Evolutionary conservation across 2,329 filamentous ascomycete species (phyloP), one percentile per base, ranked within the genome.

Genomic region (Nothopassalora personata): DNA sequence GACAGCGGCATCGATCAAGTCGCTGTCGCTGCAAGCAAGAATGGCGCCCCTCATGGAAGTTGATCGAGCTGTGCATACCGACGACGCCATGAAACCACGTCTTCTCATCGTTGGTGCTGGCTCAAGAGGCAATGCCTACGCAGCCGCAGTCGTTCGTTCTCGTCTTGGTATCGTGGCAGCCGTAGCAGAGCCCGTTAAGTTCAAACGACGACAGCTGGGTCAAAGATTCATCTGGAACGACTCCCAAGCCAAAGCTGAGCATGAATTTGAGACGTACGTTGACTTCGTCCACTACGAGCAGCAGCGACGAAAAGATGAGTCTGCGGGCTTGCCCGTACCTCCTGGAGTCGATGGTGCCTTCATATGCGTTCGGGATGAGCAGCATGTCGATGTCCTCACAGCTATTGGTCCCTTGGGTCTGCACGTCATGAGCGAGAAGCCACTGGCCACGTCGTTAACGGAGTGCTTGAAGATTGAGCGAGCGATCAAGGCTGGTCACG

Each of bases 361-460:
- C 66, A 81, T 90, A 49, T 89, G 86, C 72, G 91, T 95, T 1
- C 80, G 93, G 9, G 94, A 99, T 73, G 89, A 96, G 74, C 87
- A 90, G 77, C 94, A 99, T 74, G 86, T 86, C 53, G 87, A 91
- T 57, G 90, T 93, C 51, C 83, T 96, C 23, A 81, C 87, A 47
- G 88, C 85, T 1, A 80, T 96, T 54, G 87, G 89, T 1, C 83
- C 83, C 11, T 76, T 78, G 71, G 83, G 79, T 2, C 76, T 97
- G 51, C 91, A 97, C 73, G 85, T 97, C 64, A 89, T 97, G 80
- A 95, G 91, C 72, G 94, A 99, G 79, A 99, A 99, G 76, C 94
- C 94, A 2, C 77, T 99, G 56, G 90, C 91, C 0, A 91, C 90
- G 23, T 88, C 84, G 0, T 77, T 97, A 30, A 74, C 81, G 18